Evolutionary conservation across 2,329 filamentous ascomycete genomes (phyloP).

Genomic region (Coniochaeta sp.): DNA sequence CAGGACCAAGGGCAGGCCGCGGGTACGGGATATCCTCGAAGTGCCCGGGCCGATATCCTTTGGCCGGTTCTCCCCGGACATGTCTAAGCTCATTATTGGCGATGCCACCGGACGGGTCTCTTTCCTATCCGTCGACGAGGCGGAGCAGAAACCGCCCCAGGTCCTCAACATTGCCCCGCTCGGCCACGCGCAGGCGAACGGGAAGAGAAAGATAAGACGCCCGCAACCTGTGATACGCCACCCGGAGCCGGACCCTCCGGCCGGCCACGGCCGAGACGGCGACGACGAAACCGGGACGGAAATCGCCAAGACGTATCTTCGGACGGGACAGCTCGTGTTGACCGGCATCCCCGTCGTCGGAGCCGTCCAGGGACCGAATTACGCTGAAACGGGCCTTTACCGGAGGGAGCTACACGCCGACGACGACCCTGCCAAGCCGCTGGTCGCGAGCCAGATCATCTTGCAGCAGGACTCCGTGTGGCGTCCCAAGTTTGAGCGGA

Average conservation of each 20-base stretch:
- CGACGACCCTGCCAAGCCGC: constrained; percentile 31
- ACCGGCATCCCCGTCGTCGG: constrained; percentile 41
- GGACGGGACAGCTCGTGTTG: constrained; percentile 30
- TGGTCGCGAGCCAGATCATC: constrained; percentile 35
- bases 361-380: constrained; percentile 47
- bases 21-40: constrained; percentile 46
- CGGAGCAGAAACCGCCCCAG: constrained; percentile 24
- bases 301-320: constrained; percentile 26
- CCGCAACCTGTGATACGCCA: constrained; percentile 45
- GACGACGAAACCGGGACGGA: constrained; percentile 17
- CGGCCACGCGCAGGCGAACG: not conserved
- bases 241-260: constrained; percentile 36
- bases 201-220: constrained; percentile 27
- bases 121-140: constrained; percentile 41
- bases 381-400: constrained; percentile 38
- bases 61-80: constrained; percentile 52
- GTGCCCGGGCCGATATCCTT: constrained; percentile 49
- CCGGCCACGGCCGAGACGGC: constrained; percentile 12
- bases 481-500: not conserved
- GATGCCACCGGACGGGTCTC: constrained; percentile 56
- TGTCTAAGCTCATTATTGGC: constrained; percentile 47
- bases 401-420: constrained; percentile 40
- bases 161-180: not conserved
- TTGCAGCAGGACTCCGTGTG: constrained; percentile 31
- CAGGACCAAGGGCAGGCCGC: constrained; percentile 31